Evolutionary conservation across 2,329 filamentous ascomycete genomes (phyloP).

Genomic region (Amphichorda felina): DNA sequence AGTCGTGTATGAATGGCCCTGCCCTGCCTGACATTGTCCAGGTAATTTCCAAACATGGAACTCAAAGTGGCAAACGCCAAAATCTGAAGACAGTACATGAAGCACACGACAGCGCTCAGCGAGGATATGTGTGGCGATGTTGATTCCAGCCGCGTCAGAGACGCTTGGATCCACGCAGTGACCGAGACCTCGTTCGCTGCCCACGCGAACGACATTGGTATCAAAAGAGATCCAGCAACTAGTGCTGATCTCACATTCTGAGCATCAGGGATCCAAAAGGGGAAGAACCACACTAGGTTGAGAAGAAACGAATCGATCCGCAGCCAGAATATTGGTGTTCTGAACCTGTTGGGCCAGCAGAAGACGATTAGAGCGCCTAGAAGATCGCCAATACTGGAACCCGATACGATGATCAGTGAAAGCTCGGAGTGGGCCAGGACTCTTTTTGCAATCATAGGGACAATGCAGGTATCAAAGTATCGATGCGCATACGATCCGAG

Average conservation of each 20-base stretch:
- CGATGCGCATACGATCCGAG: conserved; percentile 36
- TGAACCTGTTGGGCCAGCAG: conserved; percentile 32
- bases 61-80: conserved; percentile 30
- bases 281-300: conserved; percentile 34
- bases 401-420: conserved; percentile 36
- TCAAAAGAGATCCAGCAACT: conserved; percentile 30
- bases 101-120: conserved; percentile 37
- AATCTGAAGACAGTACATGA: conserved; percentile 36
- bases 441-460: conserved; percentile 29
- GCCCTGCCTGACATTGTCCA: conserved; percentile 18
- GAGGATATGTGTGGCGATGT: conserved; percentile 31
- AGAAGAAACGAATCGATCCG: conserved; percentile 32
- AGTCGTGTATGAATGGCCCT: conserved; percentile 29
- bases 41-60: conserved; percentile 22
- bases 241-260: conserved; percentile 12
- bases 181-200: conserved; percentile 38
- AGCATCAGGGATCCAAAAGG: conserved; percentile 28
- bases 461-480: conserved; percentile 36
- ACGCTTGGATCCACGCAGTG: conserved; percentile 37
- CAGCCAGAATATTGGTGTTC: conserved; percentile 37
- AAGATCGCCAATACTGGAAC: conserved; percentile 36
- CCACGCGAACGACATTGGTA: conserved; percentile 36
- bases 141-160: conserved; percentile 29
- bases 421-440: conserved; percentile 35
- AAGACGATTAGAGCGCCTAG: conserved; percentile 35